Evolutionary conservation across 169 alveolate genomes (phyloP), one percentile per base, ranked within the genome.

Genomic region (Plasmodium cynomolgi): DNA sequence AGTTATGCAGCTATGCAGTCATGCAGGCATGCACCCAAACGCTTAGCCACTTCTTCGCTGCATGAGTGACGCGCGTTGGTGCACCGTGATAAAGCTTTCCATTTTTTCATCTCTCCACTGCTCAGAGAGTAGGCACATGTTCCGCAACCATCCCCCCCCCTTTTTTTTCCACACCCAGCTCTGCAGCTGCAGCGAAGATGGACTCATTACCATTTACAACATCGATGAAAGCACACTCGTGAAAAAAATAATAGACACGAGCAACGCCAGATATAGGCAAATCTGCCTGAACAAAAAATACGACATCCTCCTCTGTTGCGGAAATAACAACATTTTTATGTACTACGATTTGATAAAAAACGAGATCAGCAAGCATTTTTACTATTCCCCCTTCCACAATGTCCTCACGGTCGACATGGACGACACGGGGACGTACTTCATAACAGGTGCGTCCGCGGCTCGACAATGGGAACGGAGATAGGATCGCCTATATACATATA

Each of bases 261-360:
- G 68, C 71, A 71, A 86, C 62, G 39, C 86, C 34, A 75, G 86
- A 86, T 86, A 86, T 47, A 86, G 81, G 17, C 93, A 86, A 86
- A 86, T 86, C 8, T 41, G 86, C 72, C 33, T 86, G 47, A 86
- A 86, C 41, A 7, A 77, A 50, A 77, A 86, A 86, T 86, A 54
- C 34, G 93, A 86, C 26, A 86, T 86, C 33, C 44, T 86, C 17
- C 62, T 86, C 79, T 86, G 93, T 58, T 86, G 84, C 26, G 93
- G 93, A 75, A 86, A 86, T 56, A 86, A 86, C 50, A 86, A 86
- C 56, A 86, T 86, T 41, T 86, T 75, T 86, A 86, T 86, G 93
- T 86, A 86, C 23, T 86, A 86, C 81, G 93, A 86, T 77, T 86
- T 86, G 68, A 77, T 86, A 33, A 86, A 86, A 44, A 34, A 86